A percentile compares a stretch with the other conserved stretches of the same genome.
Evolutionary conservation across 23 red algal species (phyloP).

Genomic region (Cyanidium caldarium): DNA sequence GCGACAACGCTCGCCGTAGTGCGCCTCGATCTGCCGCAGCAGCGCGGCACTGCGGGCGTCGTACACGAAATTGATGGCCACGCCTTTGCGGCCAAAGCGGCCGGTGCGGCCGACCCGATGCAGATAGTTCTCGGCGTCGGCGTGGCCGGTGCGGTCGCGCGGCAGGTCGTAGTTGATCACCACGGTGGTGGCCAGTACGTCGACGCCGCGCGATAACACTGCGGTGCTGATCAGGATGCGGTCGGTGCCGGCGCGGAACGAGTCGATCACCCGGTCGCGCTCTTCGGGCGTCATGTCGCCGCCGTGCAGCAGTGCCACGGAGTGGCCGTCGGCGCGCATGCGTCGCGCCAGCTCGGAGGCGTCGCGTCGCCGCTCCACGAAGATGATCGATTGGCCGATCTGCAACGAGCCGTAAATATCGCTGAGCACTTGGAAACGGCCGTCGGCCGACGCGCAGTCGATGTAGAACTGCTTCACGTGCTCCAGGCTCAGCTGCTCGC

Average conservation of each 20-base stretch:
- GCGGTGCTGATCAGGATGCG: constrained; percentile 68
- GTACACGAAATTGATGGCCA: constrained; percentile 96
- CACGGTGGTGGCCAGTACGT: constrained; percentile 56
- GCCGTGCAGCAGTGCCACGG: constrained; percentile 75
- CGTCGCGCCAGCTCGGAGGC: constrained; percentile 33
- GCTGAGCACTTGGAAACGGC: constrained; percentile 44
- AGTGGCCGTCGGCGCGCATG: constrained; percentile 57
- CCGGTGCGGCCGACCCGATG: constrained; percentile 93
- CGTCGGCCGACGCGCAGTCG: constrained; percentile 37
- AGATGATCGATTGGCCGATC: constrained; percentile 83
- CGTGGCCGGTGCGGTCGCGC: constrained; percentile 13
- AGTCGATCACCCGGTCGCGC: constrained; percentile 75
- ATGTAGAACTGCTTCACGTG: constrained; percentile 79
- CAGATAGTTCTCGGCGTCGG: constrained; percentile 80
- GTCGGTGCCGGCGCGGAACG: constrained; percentile 74
- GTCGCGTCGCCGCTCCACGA: constrained; percentile 38
- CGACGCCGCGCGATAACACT: constrained; percentile 77
- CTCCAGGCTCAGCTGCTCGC: constrained; percentile 69
- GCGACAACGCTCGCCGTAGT: constrained; percentile 29
- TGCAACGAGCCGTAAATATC: constrained; percentile 72
- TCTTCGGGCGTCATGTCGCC: constrained; percentile 85
- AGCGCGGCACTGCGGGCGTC: constrained; percentile 22
- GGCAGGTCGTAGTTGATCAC: constrained; percentile 99
- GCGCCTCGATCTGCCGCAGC: constrained; percentile 64
- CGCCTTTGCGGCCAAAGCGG: constrained; percentile 77